These are phyloP conservation scores for Neurospora sp. DNA, from an alignment of 2,329 filamentous ascomycete genomes.

Conservation along the genomic window DNA sequence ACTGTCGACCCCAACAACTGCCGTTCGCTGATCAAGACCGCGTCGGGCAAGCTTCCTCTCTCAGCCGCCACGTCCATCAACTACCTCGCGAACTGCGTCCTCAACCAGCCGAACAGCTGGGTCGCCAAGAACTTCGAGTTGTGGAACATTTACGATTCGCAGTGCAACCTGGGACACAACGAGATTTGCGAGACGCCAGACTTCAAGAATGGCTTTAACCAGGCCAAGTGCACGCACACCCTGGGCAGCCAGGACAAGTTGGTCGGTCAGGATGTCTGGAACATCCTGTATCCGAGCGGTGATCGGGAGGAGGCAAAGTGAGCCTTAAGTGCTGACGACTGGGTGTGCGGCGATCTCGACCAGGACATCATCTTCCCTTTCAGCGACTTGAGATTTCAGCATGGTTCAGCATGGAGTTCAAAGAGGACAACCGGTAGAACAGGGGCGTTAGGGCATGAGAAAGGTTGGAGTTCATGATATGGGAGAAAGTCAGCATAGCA, in stretches of 20 bases:
- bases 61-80: conserved; percentile 45
- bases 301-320: too few species aligned
- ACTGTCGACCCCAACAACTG: conserved; percentile 35
- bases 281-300: conserved; percentile 30
- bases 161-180: conserved; percentile 36
- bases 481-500: too few species aligned
- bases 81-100: conserved; percentile 23
- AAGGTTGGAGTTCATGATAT: too few species aligned
- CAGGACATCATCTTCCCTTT: too few species aligned
- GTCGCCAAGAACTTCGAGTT: conserved; percentile 35
- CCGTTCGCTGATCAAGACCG: too few species aligned
- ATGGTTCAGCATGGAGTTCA: too few species aligned
- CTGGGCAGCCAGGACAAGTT: conserved; percentile 29
- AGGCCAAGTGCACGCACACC: conserved; percentile 32
- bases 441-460: too few species aligned
- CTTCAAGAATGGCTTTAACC: conserved; percentile 28
- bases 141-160: conserved; percentile 40
- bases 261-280: conserved; percentile 31
- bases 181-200: conserved; percentile 34
- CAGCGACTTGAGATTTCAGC: too few species aligned
- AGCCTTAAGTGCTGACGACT: too few species aligned
- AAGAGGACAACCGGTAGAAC: too few species aligned
- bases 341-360: too few species aligned
- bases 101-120: conserved; percentile 5
- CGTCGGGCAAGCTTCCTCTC: conserved; percentile 35